Conservation (phyloP, 225 moss, liverwort and hornwort genomes). For the Polytrichum formosum region DNA sequence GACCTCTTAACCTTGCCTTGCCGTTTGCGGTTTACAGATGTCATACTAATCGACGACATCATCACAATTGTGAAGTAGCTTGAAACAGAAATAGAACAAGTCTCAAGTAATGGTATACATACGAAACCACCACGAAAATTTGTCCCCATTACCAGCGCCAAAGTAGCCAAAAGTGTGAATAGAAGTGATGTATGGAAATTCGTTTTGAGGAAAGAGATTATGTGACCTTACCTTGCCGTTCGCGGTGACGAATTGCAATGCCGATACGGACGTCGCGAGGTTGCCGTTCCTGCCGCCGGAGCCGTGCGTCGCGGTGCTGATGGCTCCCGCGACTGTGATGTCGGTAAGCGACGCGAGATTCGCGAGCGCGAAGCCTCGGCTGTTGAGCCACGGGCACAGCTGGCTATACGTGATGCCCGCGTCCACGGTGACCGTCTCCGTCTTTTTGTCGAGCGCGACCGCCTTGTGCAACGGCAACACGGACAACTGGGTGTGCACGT, state of each 20-base stretch:
- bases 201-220: too few relatives aligned
- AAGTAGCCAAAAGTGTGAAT: too few relatives aligned
- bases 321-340: conserved; percentile 35
- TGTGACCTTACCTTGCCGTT: not conserved
- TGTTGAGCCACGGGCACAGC: conserved; percentile 37
- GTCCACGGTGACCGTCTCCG: conserved; percentile 32
- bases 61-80: too few relatives aligned
- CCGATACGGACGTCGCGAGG: conserved; percentile 32
- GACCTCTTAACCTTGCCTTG: too few relatives aligned
- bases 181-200: too few relatives aligned
- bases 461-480: conserved; percentile 24
- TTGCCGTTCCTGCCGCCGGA: conserved; percentile 35
- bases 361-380: conserved; percentile 28
- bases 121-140: too few relatives aligned
- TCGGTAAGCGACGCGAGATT: conserved; percentile 35
- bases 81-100: too few relatives aligned
- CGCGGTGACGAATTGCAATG: conserved; percentile 20
- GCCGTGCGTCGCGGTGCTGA: conserved; percentile 49
- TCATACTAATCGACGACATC: too few relatives aligned
- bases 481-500: conserved; percentile 33
- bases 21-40: too few relatives aligned
- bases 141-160: too few relatives aligned
- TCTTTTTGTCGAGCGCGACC: not conserved
- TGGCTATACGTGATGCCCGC: conserved; percentile 41
- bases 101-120: too few relatives aligned